These are phyloP conservation scores for Paxillus rubicundulus DNA, from an alignment of 768 basidiomycete species.

Conservation along the genomic window DNA sequence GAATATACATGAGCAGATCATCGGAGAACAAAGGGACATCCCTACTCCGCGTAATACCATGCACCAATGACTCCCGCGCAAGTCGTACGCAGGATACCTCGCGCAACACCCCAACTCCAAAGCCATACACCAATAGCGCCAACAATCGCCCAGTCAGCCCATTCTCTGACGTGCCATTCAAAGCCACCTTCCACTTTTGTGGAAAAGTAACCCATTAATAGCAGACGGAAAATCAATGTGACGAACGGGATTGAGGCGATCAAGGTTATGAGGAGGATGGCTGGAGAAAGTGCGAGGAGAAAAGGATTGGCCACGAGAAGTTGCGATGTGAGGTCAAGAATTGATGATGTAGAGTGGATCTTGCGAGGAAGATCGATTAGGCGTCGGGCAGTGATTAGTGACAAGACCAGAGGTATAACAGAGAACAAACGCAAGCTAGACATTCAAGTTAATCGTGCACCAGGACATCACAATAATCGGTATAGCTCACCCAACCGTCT, in stretches of 20 bases:
- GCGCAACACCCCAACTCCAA: constrained; percentile 77
- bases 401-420: constrained; percentile 66
- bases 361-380: constrained; percentile 68
- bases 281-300: constrained; percentile 70
- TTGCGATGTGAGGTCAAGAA: constrained; percentile 59
- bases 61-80: constrained; percentile 83
- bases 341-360: constrained; percentile 62
- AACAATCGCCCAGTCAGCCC: constrained; percentile 76
- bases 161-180: constrained; percentile 55
- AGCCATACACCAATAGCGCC: constrained; percentile 53
- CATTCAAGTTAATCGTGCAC: constrained; percentile 8
- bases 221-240: constrained; percentile 70
- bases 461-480: constrained; percentile 1
- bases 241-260: constrained; percentile 76
- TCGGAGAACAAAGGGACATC: background rate
- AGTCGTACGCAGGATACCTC: constrained; percentile 73
- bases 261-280: constrained; percentile 64
- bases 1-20: constrained; percentile 6
- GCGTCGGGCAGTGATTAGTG: constrained; percentile 67
- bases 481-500: constrained; percentile 66
- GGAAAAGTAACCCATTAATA: constrained; percentile 60
- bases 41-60: constrained; percentile 83
- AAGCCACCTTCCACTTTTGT: constrained; percentile 43
- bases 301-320: constrained; percentile 72
- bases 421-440: constrained; percentile 61